Evolutionary conservation across 2,329 filamentous ascomycete genomes (phyloP).

Genomic region (Diplodia intermedia): DNA sequence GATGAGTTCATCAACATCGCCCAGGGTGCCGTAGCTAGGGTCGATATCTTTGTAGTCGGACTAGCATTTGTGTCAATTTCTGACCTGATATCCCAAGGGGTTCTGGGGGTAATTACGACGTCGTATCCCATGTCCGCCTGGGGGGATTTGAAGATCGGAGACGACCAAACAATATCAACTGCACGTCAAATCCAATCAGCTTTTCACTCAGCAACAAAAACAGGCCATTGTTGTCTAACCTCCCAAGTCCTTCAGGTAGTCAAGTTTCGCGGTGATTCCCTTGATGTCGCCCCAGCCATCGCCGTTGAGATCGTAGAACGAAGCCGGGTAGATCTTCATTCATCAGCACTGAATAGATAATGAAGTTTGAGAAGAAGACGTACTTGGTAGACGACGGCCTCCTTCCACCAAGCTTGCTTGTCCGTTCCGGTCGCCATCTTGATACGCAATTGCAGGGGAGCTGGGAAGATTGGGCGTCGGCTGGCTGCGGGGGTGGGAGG

Average conservation of each 20-base stretch:
- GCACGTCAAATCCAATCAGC: constrained; percentile 37
- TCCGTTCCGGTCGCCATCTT: constrained; percentile 4
- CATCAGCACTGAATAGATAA: neutral
- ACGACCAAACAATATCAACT: constrained; percentile 71
- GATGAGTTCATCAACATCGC: constrained; percentile 69
- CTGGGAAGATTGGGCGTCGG: neutral
- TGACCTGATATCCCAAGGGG: too few relatives aligned
- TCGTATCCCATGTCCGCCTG: constrained; percentile 74
- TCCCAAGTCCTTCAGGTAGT: constrained; percentile 60
- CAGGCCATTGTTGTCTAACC: neutral
- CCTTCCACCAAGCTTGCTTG: constrained; percentile 53
- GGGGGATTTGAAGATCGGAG: constrained; percentile 69
- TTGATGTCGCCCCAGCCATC: constrained; percentile 68
- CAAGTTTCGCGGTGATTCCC: constrained; percentile 68
- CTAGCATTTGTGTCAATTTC: neutral
- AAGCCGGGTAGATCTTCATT: constrained; percentile 53
- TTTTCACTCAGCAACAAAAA: too few relatives aligned
- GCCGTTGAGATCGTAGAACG: constrained; percentile 60
- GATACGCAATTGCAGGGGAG: neutral
- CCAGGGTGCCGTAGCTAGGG: constrained; percentile 69
- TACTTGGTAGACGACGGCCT: constrained; percentile 50
- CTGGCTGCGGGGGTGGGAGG: neutral
- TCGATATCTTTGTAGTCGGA: constrained; percentile 72
- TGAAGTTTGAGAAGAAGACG: neutral
- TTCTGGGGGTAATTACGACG: neutral